A percentile compares a stretch with the other conserved stretches of the same genome.
Conservation (phyloP, 1,139 yeast species). For the Lodderomyces theae region DNA sequence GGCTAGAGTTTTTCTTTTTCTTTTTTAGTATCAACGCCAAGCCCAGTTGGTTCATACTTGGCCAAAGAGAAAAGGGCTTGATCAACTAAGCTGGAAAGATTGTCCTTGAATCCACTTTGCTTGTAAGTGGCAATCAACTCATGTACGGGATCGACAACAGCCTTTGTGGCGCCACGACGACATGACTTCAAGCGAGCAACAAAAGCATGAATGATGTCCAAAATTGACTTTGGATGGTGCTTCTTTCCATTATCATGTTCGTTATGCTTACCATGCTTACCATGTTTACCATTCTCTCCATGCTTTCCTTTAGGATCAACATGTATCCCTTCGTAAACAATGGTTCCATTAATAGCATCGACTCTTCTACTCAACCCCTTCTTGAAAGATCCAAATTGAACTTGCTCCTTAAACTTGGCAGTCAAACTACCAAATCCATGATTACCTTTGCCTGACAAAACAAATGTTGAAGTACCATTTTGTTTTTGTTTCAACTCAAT, state of each 20-base stretch:
- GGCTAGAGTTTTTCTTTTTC: not conserved
- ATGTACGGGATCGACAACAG: not conserved
- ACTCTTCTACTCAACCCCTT: slow-evolving; percentile 39
- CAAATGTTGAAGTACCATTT: slow-evolving; percentile 49
- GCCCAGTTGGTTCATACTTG: not conserved
- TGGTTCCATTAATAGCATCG: slow-evolving; percentile 37
- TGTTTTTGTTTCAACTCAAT: slow-evolving; percentile 23
- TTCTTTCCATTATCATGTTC: not conserved
- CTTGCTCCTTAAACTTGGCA: slow-evolving; percentile 37
- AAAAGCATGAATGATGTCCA: not conserved
- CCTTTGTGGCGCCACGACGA: not conserved
- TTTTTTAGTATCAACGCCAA: not conserved
- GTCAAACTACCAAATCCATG: slow-evolving; percentile 45
- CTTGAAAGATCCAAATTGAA: slow-evolving; percentile 20
- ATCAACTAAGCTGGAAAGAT: not conserved
- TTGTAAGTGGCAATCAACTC: not conserved
- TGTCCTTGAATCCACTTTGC: slow-evolving; percentile 1
- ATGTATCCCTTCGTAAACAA: slow-evolving; percentile 15
- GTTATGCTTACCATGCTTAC: not conserved
- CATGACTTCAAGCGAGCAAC: not conserved
- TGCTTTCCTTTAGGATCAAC: not conserved
- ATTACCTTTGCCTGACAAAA: slow-evolving; percentile 47
- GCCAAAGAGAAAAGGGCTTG: not conserved
- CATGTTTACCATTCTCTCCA: not conserved
- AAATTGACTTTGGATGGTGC: slow-evolving; percentile 1